Evolutionary conservation across 2,329 filamentous ascomycete genomes (phyloP).

Genomic region (Stagonosporopsis cucurbitacearum): DNA sequence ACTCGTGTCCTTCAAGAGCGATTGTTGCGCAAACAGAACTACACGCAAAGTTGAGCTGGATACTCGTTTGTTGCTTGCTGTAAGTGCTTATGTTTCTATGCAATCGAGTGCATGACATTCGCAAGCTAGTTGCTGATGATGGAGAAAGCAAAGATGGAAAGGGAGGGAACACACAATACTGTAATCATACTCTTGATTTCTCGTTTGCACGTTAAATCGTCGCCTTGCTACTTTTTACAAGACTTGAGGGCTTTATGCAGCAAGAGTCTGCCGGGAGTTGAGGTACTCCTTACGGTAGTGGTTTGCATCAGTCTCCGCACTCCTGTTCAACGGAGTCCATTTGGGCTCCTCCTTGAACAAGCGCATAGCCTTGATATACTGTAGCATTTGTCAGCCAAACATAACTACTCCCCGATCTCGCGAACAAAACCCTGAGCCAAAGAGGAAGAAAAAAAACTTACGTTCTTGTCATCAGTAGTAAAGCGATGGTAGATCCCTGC

Average conservation of each 20-base stretch:
- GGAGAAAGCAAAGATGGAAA: not conserved
- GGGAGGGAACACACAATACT: not conserved
- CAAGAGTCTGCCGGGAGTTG: constrained; percentile 30
- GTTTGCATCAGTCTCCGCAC: constrained; percentile 78
- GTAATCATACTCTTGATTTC: constrained; percentile 2
- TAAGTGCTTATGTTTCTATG: not conserved
- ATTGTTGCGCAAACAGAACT: constrained; percentile 11
- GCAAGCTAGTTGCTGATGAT: not conserved
- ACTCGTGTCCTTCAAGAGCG: not conserved
- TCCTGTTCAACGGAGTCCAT: constrained; percentile 92
- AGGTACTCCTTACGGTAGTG: constrained; percentile 80
- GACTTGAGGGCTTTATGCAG: constrained; percentile 7
- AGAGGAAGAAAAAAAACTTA: constrained; percentile 57
- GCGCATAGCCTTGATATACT: constrained; percentile 96
- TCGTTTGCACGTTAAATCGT: constrained; percentile 4
- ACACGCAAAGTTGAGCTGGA: constrained; percentile 3
- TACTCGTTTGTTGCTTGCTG: constrained; percentile 6
- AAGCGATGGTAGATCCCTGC: constrained; percentile 97
- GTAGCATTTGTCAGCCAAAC: not conserved
- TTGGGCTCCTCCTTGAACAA: constrained; percentile 98
- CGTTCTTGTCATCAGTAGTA: constrained; percentile 89
- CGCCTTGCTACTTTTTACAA: not conserved
- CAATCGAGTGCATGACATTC: not conserved
- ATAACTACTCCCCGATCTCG: not conserved
- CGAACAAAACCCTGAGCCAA: not conserved